Conservation (phyloP, 2,329 filamentous ascomycete genomes). For the Incumbomyces lentus region DNA sequence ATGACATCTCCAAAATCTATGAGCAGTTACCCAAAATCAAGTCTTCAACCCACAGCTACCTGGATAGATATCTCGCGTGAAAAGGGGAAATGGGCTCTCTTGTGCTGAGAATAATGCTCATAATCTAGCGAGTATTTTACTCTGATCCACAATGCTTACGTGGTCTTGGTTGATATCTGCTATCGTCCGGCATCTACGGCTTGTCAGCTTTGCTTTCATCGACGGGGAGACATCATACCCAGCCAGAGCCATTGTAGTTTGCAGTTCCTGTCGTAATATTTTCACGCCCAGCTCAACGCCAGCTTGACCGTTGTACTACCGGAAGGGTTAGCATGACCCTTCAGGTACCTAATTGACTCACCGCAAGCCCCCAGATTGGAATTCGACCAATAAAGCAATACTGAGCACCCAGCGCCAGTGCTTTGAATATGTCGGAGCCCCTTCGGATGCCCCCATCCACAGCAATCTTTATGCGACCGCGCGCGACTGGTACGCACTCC, state of each 20-base stretch:
- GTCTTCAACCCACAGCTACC: constrained; percentile 12
- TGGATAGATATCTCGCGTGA: constrained; percentile 24
- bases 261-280: constrained; percentile 26
- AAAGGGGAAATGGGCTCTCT: constrained; percentile 23
- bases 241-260: constrained; percentile 12
- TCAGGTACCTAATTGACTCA: constrained; percentile 14
- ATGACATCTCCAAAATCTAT: constrained; percentile 4
- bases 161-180: constrained; percentile 7
- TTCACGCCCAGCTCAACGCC: constrained; percentile 27
- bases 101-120: constrained; percentile 16
- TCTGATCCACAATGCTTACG: constrained; percentile 1
- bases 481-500: constrained; percentile 15
- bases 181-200: constrained; percentile 5
- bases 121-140: constrained; percentile 3
- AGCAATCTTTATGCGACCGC: constrained; percentile 24
- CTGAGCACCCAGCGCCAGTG: constrained; percentile 26
- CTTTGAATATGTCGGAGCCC: constrained; percentile 30
- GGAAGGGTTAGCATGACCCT: constrained; percentile 15
- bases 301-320: constrained; percentile 24
- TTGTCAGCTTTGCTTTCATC: not conserved
- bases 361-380: constrained; percentile 28
- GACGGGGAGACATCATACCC: constrained; percentile 5
- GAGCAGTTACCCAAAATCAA: not conserved
- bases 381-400: constrained; percentile 26
- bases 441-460: constrained; percentile 28